A percentile compares a stretch with the other conserved stretches of the same genome.
phyloP scores from a whole-genome alignment of 1,284 basidiomycete genomes.

The Ustilago loliicola region DNA sequence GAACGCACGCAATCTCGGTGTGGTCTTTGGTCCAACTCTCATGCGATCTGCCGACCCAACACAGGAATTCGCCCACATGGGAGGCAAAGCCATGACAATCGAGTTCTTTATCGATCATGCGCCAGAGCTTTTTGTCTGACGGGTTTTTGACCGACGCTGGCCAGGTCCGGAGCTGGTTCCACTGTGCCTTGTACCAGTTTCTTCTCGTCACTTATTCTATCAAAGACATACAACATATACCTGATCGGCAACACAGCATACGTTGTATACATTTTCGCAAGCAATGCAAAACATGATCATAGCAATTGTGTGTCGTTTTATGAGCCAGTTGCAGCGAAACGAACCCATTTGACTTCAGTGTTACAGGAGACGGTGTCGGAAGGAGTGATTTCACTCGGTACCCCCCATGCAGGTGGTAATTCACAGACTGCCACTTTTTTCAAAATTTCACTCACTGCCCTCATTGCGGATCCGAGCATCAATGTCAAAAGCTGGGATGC shows the following conservation, averaged over 20 bases:
- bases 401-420: too few relatives aligned
- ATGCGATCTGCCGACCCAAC: slow-evolving; percentile 88
- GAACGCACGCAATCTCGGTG: slow-evolving; percentile 95
- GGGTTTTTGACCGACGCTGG: not conserved
- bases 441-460: too few relatives aligned
- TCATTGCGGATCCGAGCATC: too few relatives aligned
- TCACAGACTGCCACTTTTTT: too few relatives aligned
- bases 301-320: not conserved
- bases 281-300: not conserved
- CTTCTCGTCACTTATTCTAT: not conserved
- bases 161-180: too few relatives aligned
- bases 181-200: not conserved
- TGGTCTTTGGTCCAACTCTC: slow-evolving; percentile 98
- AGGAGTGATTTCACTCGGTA: too few relatives aligned
- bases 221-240: not conserved
- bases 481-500: too few relatives aligned
- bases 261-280: not conserved
- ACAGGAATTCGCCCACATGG: slow-evolving; percentile 96
- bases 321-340: too few relatives aligned
- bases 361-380: too few relatives aligned
- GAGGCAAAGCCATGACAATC: slow-evolving; percentile 87
- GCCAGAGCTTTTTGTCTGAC: slow-evolving; percentile 34
- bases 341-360: too few relatives aligned
- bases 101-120: slow-evolving; percentile 57
- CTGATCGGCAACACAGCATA: not conserved